Base-by-base conservation (phyloP, 2,329 filamentous ascomycete genomes). In the Colletotrichum magnum region DNA sequence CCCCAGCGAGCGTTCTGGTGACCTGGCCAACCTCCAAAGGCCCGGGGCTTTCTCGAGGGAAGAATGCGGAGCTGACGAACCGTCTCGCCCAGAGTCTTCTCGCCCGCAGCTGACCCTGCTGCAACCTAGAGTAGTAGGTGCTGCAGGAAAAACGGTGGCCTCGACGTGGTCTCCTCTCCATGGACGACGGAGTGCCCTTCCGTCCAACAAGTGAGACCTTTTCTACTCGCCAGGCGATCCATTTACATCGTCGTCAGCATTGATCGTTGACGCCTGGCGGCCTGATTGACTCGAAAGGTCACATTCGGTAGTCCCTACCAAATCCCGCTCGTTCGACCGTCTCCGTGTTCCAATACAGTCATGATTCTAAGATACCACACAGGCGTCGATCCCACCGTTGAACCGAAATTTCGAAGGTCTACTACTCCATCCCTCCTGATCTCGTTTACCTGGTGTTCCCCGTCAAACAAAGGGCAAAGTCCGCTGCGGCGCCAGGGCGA, bases 81-180 rank as follows among this genome's bases (percentile, higher is more conserved):
- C 18, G 18, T 18, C 18, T 18, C 18, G 18, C 18, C 18, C 18
- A 18, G 18, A 18, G 18, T 18, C 18, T 18, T 18, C 18, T 18
- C 18, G 18, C 18, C 18, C 58, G 50, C 51, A 18, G 48, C 36
- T 18, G 52, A 43, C 45, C 36, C n/a, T 5, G 6, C 50, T 67
- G 51, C 32, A 36, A 4, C 7, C 10, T 7, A 36, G 4, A 32
- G 43, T n/a, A 32, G 47, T 64, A 4, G 41, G 24, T 63, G 16
- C 58, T 50, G 58, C 43, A 28, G 43, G 28, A 50, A 67, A 56
- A 58, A 41, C 21, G 43, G 50, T 50, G 24, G 21, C 64, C 50
- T 16, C 32, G 48, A 47, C 58, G 58, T 54, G 18, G 39, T 45
- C 10, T 15, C 39, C 43, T 50, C 36, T 41, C 6, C 28, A 32